These are phyloP conservation scores for Carex arenaria DNA, from an alignment of 202 grass and related monocot species.

Conservation along the genomic window DNA sequence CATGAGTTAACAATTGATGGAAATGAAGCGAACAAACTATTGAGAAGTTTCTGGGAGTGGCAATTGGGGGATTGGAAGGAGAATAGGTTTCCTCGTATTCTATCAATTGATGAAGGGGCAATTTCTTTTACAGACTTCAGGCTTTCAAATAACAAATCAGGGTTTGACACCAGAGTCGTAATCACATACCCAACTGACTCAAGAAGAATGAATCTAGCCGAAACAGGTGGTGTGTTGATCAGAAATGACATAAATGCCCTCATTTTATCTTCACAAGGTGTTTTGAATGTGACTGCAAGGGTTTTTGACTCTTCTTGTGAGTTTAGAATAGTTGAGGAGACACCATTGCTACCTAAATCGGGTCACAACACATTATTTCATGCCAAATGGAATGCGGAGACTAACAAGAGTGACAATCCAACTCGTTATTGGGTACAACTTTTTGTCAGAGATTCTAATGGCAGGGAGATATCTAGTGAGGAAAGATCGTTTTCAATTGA, in stretches of 20 bases:
- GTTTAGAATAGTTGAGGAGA: conserved; percentile 76
- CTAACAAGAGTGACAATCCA: conserved; percentile 52
- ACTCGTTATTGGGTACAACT: conserved; percentile 77
- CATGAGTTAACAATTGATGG: conserved; percentile 26
- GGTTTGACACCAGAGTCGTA: conserved; percentile 42
- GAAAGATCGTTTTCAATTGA: conserved; percentile 68
- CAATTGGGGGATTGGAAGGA: conserved; percentile 98
- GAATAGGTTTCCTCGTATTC: conserved; percentile 68
- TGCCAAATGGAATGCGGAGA: conserved; percentile 86
- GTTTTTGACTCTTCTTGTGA: conserved; percentile 64
- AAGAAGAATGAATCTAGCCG: conserved; percentile 67
- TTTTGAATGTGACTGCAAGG: conserved; percentile 67
- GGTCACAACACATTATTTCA: conserved; percentile 51
- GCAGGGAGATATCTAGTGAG: conserved; percentile 44
- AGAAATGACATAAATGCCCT: conserved; percentile 92
- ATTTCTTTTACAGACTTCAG: conserved; percentile 67
- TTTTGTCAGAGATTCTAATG: conserved; percentile 50
- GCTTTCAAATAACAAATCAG: conserved; percentile 23
- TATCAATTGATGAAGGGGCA: conserved; percentile 63
- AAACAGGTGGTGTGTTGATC: conserved; percentile 27
- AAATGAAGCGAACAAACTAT: conserved; percentile 24
- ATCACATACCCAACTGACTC: conserved; percentile 88
- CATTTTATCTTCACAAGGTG: conserved; percentile 51
- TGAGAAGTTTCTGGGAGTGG: conserved; percentile 77
- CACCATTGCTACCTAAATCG: conserved; percentile 46